Percentiles rank a stretch among this genome's conserved stretches.
These are phyloP conservation scores for Curvularia lunata DNA, from an alignment of 2,329 filamentous ascomycete species.

Conservation along the genomic window DNA sequence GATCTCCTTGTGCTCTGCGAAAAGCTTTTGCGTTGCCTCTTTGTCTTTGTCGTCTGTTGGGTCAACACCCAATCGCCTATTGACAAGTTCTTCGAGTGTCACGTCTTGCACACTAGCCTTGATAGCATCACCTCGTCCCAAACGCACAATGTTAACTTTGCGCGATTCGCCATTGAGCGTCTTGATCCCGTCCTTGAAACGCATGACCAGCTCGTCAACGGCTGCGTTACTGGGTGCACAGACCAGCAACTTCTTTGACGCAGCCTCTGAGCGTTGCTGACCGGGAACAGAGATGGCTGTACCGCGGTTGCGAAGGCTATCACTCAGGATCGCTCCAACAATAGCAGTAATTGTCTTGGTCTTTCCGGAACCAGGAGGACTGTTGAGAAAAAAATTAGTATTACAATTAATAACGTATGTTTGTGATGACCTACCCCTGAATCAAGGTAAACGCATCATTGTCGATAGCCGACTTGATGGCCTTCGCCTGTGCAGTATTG, in stretches of 20 bases:
- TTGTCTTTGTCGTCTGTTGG: conserved; percentile 50
- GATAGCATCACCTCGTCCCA: conserved; percentile 91
- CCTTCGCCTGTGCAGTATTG: conserved; percentile 87
- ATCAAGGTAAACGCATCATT: conserved; percentile 98
- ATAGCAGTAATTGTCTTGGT: conserved; percentile 98
- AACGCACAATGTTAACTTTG: conserved; percentile 84
- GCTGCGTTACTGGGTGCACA: conserved; percentile 99
- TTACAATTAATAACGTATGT: conserved; percentile 1
- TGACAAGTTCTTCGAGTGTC: conserved; percentile 90
- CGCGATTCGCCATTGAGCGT: conserved; percentile 74
- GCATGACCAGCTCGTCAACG: conserved; percentile 92
- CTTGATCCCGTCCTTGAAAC: conserved; percentile 86
- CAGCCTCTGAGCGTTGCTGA: conserved; percentile 37
- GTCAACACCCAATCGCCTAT: conserved; percentile 65
- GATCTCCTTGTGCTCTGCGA: conserved; percentile 67
- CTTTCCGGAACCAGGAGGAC: conserved; percentile 94
- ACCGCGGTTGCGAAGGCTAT: conserved; percentile 58
- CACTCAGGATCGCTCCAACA: conserved; percentile 82
- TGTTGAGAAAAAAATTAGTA: conserved; percentile 46
- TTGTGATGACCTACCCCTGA: conserved; percentile 67
- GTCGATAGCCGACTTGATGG: conserved; percentile 87
- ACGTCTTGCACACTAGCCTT: conserved; percentile 89
- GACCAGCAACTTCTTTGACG: conserved; percentile 85
- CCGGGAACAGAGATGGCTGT: conserved; percentile 54
- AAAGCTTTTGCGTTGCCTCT: conserved; percentile 69